Conservation (phyloP, 2,329 filamentous ascomycete genomes). For the Verticillium tricorpus region DNA sequence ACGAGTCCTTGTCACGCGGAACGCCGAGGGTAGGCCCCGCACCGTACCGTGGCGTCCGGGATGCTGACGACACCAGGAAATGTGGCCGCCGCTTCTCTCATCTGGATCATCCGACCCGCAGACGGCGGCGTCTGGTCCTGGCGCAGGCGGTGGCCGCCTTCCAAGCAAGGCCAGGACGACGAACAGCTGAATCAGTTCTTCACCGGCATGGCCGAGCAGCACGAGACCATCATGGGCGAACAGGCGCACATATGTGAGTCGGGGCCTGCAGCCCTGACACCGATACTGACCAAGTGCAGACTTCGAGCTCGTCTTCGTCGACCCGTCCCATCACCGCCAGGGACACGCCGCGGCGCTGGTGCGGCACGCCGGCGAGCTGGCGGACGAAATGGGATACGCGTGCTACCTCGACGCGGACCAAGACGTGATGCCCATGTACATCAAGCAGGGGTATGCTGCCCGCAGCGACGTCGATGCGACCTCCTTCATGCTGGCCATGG, state of each 20-base stretch:
- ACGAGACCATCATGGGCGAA: slow-evolving; percentile 10
- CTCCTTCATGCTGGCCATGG: slow-evolving; percentile 13
- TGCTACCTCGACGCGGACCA: slow-evolving; percentile 14
- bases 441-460: slow-evolving; percentile 8
- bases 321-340: slow-evolving; percentile 9
- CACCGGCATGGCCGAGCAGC: slow-evolving; percentile 12
- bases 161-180: slow-evolving; percentile 7
- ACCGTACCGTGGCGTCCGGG: not conserved
- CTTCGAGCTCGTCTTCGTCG: slow-evolving; percentile 13
- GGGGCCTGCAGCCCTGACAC: no score
- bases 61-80: not conserved
- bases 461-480: slow-evolving; percentile 4
- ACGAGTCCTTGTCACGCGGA: slow-evolving; percentile 7
- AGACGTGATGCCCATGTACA: slow-evolving; percentile 10
- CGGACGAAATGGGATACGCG: slow-evolving; percentile 9
- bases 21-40: slow-evolving; percentile 1
- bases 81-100: slow-evolving; percentile 2
- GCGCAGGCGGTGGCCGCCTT: slow-evolving; percentile 9
- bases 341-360: slow-evolving; percentile 13
- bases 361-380: slow-evolving; percentile 1
- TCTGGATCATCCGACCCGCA: slow-evolving; percentile 9
- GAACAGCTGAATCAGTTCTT: slow-evolving; percentile 12
- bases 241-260: slow-evolving; percentile 14
- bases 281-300: not conserved
- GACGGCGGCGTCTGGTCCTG: slow-evolving; percentile 10